Percentiles rank a stretch among this genome's conserved stretches.
Conservation (phyloP, 2,329 filamentous ascomycete species). For the Orbilia blumenaviensis region DNA sequence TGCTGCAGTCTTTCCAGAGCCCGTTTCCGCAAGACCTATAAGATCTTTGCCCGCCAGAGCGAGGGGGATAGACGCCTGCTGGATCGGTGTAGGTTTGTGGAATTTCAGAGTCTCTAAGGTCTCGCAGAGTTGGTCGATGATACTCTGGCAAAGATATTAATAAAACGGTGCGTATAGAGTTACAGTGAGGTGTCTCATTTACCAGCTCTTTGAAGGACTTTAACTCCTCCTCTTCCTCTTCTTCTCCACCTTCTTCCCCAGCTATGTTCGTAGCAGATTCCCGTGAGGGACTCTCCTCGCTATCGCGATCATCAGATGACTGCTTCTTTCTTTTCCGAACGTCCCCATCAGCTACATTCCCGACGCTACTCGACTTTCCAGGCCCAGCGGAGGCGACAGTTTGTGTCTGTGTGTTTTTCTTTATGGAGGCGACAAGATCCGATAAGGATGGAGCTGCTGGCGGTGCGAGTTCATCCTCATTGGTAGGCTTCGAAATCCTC, state of each 20-base stretch:
- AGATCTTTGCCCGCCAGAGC: constrained; percentile 84
- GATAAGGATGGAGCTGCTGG: constrained; percentile 25
- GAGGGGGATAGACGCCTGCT: constrained; percentile 81
- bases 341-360: constrained; percentile 23
- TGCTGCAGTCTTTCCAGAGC: constrained; percentile 93
- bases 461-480: constrained; percentile 36
- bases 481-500: constrained; percentile 33
- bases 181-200: constrained; percentile 43
- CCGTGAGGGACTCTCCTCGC: neutral
- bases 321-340: constrained; percentile 52
- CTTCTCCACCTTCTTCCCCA: neutral
- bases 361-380: neutral
- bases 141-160: constrained; percentile 66
- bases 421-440: constrained; percentile 51
- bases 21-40: constrained; percentile 93
- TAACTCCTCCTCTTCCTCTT: constrained; percentile 20
- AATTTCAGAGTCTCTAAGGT: constrained; percentile 84
- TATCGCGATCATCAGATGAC: constrained; percentile 24
- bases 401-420: constrained; percentile 52
- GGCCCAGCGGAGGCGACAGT: neutral
- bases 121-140: constrained; percentile 87
- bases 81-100: constrained; percentile 87
- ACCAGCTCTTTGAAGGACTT: constrained; percentile 67
- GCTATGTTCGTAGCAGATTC: neutral
- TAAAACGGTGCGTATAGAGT: neutral